Base-by-base conservation (phyloP, 257 asterid genomes). In the Scutellaria minor region DNA sequence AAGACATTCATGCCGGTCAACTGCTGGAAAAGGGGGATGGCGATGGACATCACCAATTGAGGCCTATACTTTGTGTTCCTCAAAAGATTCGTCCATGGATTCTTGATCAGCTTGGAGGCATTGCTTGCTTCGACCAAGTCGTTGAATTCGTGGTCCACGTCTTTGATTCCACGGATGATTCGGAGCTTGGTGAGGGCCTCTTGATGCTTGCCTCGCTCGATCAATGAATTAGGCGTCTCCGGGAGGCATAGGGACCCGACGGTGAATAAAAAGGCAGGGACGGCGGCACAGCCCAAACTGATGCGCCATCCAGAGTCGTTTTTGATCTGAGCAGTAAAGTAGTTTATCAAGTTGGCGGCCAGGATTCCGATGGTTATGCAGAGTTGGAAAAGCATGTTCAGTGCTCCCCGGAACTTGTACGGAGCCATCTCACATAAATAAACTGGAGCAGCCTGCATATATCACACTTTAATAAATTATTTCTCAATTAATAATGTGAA, bases 1-100 rank as follows among this genome's bases (percentile, higher is more conserved):
- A 88, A 74, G 7, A 90, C 85, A 47, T 86, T 86, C 83, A 88
- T 86, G 39, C 95, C 92, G 0, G 95, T 88, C 40, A 88, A 80
- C 72, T 86, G 90, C 76, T 86, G 92, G 78, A 83, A 88, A 59
- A 85, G 74, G 7, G 95, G 95, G 66, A 88, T 83, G 10, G 61
- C 12, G 4, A 70, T 51, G 0, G 83, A 90, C 73, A 82, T 77
- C 0, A 59, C 20, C 60, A 86, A 42, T 22, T 85, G 86, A 5
- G 95, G 95, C 45, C 91, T 71, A 53, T 89, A 79, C 72, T 79
- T 82, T 64, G 71, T 78, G 6, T 7, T 54, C 68, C 37, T 2
- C 2, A 83, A 64, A 13, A 85, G 80, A 53, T 71, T 89, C 4
- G 71, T 5, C 68, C 82, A 85, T 0, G 92, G 90, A 37, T 83